These are phyloP conservation scores for Spirogloea muscicola DNA, from an alignment of 139 green algal species.

Conservation along the genomic window DNA sequence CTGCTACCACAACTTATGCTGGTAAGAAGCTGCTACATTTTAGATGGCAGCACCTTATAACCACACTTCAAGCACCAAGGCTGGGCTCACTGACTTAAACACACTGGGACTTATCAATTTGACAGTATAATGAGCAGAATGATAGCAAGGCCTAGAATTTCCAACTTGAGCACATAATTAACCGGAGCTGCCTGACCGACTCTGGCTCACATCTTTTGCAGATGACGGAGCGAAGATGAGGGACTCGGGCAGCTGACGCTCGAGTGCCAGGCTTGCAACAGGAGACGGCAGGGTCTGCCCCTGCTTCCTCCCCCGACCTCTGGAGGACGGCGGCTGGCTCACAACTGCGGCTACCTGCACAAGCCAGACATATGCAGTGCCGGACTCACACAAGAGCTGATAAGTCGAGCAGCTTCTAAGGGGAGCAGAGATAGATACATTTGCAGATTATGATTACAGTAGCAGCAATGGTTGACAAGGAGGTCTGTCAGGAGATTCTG, in stretches of 20 bases:
- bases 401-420: too few relatives aligned
- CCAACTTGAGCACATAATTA: not conserved
- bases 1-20: constrained; percentile 24
- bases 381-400: too few relatives aligned
- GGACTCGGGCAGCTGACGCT: constrained; percentile 8
- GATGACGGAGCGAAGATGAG: not conserved
- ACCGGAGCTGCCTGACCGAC: not conserved
- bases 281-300: constrained; percentile 11
- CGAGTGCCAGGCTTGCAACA: constrained; percentile 12
- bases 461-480: too few relatives aligned
- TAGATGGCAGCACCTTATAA: not conserved
- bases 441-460: too few relatives aligned
- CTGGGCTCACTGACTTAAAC: too few relatives aligned
- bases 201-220: not conserved
- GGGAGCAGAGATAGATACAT: too few relatives aligned
- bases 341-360: constrained; percentile 35
- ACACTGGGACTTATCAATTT: too few relatives aligned
- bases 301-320: constrained; percentile 13
- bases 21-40: not conserved
- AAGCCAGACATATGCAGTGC: too few relatives aligned
- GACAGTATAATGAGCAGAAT: not conserved
- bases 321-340: constrained; percentile 28
- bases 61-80: not conserved
- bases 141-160: not conserved
- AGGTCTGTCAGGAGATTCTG: too few relatives aligned